phyloP scores from a whole-genome alignment of 345 rosid species.

The Arabis hirsuta region DNA sequence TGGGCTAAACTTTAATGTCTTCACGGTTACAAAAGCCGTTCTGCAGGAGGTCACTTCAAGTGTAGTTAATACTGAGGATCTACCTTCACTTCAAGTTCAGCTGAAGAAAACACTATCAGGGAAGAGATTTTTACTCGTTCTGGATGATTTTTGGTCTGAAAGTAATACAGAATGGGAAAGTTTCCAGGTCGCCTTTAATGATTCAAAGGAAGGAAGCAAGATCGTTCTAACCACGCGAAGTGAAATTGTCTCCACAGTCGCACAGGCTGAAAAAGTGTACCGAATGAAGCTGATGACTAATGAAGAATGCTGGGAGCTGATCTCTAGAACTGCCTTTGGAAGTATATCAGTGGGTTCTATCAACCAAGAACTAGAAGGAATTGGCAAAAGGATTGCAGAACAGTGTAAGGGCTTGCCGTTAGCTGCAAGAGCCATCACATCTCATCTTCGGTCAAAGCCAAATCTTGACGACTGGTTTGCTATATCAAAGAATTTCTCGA shows the following conservation, averaged over 20 bases:
- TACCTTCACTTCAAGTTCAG: conserved; percentile 47
- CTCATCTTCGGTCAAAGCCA: conserved; percentile 40
- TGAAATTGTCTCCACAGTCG: conserved; percentile 35
- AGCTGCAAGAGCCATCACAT: conserved; percentile 46
- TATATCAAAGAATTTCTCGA: conserved; percentile 41
- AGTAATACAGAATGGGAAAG: conserved; percentile 39
- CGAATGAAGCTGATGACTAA: conserved; percentile 32
- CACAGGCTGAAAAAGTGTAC: conserved; percentile 34
- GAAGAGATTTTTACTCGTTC: conserved; percentile 48
- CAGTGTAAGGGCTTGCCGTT: conserved; percentile 52
- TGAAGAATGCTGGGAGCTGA: conserved; percentile 51
- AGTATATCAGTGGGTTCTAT: conserved; percentile 28
- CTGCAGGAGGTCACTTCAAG: conserved; percentile 40
- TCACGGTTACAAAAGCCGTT: conserved; percentile 38
- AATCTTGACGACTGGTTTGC: conserved; percentile 34
- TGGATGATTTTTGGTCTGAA: conserved; percentile 59
- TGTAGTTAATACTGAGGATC: conserved; percentile 35
- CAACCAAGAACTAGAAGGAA: conserved; percentile 40
- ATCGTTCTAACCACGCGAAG: conserved; percentile 55
- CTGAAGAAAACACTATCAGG: conserved; percentile 37
- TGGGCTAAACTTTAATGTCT: conserved; percentile 40
- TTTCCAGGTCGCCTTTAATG: conserved; percentile 39
- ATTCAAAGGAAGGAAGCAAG: conserved; percentile 47
- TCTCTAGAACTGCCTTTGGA: conserved; percentile 39
- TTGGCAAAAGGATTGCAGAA: conserved; percentile 45